Evolutionary conservation across 129 eudicot species (phyloP).

Genomic region (Escallonia rubra): DNA sequence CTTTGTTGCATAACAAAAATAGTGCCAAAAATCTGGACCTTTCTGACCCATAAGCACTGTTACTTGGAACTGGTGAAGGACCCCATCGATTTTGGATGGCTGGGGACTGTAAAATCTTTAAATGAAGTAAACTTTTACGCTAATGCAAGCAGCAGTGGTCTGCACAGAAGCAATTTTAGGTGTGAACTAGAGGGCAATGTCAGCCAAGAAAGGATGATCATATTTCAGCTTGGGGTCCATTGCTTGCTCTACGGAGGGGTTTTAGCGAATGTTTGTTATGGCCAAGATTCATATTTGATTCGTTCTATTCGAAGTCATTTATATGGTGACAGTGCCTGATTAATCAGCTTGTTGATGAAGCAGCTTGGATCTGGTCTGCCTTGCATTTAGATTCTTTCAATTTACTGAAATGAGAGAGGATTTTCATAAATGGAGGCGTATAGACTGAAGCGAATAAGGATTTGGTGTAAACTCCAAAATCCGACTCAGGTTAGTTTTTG

Average conservation of each 20-base stretch:
- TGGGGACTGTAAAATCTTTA: neutral
- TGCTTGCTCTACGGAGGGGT: slow-evolving; percentile 59
- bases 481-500: too few species aligned
- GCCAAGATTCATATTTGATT: slow-evolving; percentile 19
- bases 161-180: neutral
- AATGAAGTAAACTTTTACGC: neutral
- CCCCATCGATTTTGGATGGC: slow-evolving; percentile 39
- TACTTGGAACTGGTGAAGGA: slow-evolving; percentile 30
- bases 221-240: slow-evolving; percentile 42
- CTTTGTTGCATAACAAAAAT: slow-evolving; percentile 24
- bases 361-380: too few species aligned
- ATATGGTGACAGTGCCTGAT: slow-evolving; percentile 2
- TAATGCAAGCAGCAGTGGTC: neutral
- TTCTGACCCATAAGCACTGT: slow-evolving; percentile 24
- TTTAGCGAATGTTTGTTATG: slow-evolving; percentile 38
- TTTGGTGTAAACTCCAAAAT: too few species aligned
- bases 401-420: too few species aligned
- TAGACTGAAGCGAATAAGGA: too few species aligned
- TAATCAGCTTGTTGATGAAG: neutral
- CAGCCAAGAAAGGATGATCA: slow-evolving; percentile 12
- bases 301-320: slow-evolving; percentile 9
- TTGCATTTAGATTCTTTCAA: too few species aligned
- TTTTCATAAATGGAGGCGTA: too few species aligned
- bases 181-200: slow-evolving; percentile 7
- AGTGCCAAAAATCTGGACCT: slow-evolving; percentile 37